Evolutionary conservation across 2,329 filamentous ascomycete species (phyloP), one percentile per base, ranked within the genome.

Genomic region (Chalaropsis thielavioides): DNA sequence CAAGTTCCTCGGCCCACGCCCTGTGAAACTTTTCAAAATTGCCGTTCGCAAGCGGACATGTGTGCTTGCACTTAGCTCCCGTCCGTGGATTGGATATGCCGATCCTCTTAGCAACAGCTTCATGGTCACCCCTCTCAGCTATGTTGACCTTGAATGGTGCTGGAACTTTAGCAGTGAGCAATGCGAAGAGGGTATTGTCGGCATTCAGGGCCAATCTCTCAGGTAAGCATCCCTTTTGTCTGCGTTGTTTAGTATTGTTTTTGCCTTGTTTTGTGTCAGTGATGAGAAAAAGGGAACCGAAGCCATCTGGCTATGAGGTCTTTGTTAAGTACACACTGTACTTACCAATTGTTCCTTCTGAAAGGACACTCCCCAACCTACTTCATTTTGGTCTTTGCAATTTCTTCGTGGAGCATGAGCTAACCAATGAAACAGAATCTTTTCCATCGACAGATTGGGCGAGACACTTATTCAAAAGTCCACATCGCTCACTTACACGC

Each of bases 301-400:
- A 70, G 80, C 80, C 75, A 64, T 63, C 71, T 72, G 72, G 80
- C 79, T 67, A 79, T 84, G 81, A 85, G 81, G 81, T 71, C 35
- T 70, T 75, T 74, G 66, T 75, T 76, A 76, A 79, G 76, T 63
- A 65, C 64, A 68, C 27, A n/a, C 74, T 75, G 76, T 77, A 80
- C 76, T 79, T 79, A 78, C 79, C 90, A 95, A 95, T 95, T 95
- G 91, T 95, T 95, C 90, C 90, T 95, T 85, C 91, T 95, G 91
- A 95, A 74, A 75, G 75, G 72, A 69, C 65, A 69, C 63, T 44
- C 65, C 63, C n/a, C 41, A 72, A 71, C 62, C 49, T 54, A 65
- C 68, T 68, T 61, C 4, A 17, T 65, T 67, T 69, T 71, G 72
- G 65, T 41, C 58, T 61, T 60, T 62, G 54, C 27, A 22, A 24